Evolutionary conservation across 1,139 yeast genomes (phyloP), one percentile per base, ranked within the genome.

Genomic region (Geotrichum cucujoidarum): DNA sequence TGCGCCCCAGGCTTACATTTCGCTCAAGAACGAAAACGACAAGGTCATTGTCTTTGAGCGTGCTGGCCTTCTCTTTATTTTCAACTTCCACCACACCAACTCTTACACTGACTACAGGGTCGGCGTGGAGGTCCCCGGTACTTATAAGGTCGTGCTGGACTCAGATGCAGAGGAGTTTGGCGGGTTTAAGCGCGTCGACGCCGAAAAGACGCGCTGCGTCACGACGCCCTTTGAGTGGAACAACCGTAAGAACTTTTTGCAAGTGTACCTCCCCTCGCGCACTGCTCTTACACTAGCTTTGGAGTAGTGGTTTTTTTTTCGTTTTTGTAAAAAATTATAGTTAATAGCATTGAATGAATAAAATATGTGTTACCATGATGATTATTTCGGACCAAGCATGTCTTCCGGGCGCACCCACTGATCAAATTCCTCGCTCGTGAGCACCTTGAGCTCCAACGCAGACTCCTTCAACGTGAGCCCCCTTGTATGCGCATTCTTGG

Each of bases 401-500:
- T 86, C 81, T 75, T 92, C 97, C 57, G 98, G 98, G 70, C 88
- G 82, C 59, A 92, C 98, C 95, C 95, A 92, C 70, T 88, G 77
- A 69, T 89, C 95, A 62, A 92, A 92, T 72, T 90, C 96, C 64
- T 81, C 83, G 57, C 78, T 81, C 51, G 80, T 77, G 66, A 92
- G 77, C 51, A 84, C 89, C 52, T 87, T 87, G 65, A 94, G 80
- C 70, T 92, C 95, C 63, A 92, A 75, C 54, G 97, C 96, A 53
- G 95, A 82, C 70, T 88, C 85, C 74, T 92, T 92, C 72, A 92
- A 80, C 40, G 98, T 92, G 63, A 90, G 77, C 29, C 97, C 97
- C 76, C 92, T 89, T 76, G 90, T 86, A 79, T 92, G 97, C 47
- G 98, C 98, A 65, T 92, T 88, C 78, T 92, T 92, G 60, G 98